These are phyloP conservation scores for Quercus tomentella DNA, from an alignment of 331 rosid species.

Conservation along the genomic window DNA sequence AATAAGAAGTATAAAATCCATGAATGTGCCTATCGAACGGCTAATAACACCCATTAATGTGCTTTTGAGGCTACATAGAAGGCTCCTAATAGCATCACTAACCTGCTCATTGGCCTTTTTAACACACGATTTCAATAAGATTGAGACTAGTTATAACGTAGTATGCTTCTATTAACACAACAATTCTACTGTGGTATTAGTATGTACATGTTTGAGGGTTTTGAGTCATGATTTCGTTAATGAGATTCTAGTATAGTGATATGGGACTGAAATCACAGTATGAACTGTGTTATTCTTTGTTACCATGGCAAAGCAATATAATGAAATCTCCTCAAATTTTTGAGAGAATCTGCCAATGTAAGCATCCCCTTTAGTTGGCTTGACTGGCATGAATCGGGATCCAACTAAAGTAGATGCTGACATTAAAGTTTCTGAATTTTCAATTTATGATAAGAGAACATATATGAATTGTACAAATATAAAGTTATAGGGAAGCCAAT, in stretches of 20 bases:
- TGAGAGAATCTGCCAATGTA: background rate
- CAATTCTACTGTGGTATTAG: too few species aligned
- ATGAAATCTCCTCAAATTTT: background rate
- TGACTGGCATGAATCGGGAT: background rate
- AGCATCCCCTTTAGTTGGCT: background rate
- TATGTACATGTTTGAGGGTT: too few species aligned
- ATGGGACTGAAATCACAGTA: too few species aligned
- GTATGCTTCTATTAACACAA: too few species aligned
- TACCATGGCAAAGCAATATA: background rate
- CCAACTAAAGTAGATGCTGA: background rate
- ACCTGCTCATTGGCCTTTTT: background rate
- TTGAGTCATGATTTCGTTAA: too few species aligned
- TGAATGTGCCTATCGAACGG: too few species aligned
- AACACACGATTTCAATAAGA: background rate
- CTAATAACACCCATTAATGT: too few species aligned
- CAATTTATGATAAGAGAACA: background rate
- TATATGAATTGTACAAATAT: background rate
- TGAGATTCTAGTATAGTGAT: too few species aligned
- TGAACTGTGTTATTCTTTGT: background rate
- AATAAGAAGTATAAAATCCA: too few species aligned
- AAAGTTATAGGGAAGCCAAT: background rate
- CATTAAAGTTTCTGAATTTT: background rate
- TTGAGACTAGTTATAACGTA: background rate
- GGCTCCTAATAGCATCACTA: too few species aligned
- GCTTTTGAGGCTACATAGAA: too few species aligned